A percentile compares a stretch with the other conserved stretches of the same genome.
phyloP scores from a whole-genome alignment of 345 rosid species.

The Combretum micranthum region DNA sequence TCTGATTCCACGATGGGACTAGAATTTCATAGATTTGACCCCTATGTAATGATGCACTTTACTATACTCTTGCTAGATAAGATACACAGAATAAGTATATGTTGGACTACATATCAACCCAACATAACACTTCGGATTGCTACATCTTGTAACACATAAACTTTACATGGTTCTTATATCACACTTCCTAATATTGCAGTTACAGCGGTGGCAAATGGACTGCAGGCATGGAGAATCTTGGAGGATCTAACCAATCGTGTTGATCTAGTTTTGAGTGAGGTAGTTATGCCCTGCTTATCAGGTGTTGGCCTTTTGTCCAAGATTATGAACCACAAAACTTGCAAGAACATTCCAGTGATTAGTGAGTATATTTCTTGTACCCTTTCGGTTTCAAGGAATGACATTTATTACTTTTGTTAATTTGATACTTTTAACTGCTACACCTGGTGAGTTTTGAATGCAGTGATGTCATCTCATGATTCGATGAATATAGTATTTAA shows the following conservation, averaged over 20 bases:
- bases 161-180: background rate
- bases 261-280: constrained; percentile 57
- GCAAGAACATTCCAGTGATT: constrained; percentile 46
- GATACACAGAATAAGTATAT: background rate
- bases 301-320: constrained; percentile 52
- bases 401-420: background rate
- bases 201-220: constrained; percentile 38
- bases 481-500: constrained; percentile 48
- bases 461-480: constrained; percentile 61
- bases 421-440: constrained; percentile 18
- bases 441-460: constrained; percentile 24
- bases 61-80: too few species aligned
- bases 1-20: too few species aligned
- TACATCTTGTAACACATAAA: too few species aligned
- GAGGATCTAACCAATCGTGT: constrained; percentile 42
- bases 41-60: too few species aligned
- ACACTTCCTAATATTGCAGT: constrained; percentile 23
- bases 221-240: constrained; percentile 59
- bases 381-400: constrained; percentile 2
- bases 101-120: background rate
- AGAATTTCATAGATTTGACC: too few species aligned
- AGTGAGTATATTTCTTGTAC: constrained; percentile 26
- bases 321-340: constrained; percentile 53
- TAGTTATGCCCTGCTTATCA: constrained; percentile 40
- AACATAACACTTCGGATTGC: background rate